Percentiles rank a stretch among this genome's conserved stretches.
These are phyloP conservation scores for Arthrobotrys sinensis DNA, from an alignment of 2,329 filamentous ascomycete genomes.

Conservation along the genomic window DNA sequence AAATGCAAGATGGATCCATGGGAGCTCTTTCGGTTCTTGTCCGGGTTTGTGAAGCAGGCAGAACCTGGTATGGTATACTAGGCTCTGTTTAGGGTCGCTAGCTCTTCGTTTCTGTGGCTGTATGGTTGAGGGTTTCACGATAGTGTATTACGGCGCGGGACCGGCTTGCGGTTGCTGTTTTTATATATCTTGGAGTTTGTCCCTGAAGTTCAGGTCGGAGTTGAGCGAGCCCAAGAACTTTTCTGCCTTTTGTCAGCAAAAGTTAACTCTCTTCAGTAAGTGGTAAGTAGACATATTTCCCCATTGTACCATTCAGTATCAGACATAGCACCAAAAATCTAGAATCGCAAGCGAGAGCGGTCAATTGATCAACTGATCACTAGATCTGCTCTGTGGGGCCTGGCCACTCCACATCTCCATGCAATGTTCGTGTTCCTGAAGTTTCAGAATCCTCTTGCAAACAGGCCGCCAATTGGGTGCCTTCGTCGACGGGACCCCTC, in stretches of 20 bases:
- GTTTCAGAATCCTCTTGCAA: constrained; percentile 56
- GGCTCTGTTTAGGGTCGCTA: constrained; percentile 1
- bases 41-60: constrained; percentile 13
- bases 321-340: not conserved
- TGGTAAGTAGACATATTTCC: constrained; percentile 14
- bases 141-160: not conserved
- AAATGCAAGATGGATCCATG: constrained; percentile 31
- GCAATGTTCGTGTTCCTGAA: constrained; percentile 60
- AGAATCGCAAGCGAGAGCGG: not conserved
- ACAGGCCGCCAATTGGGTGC: constrained; percentile 42
- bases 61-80: constrained; percentile 27
- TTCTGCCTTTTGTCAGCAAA: not conserved
- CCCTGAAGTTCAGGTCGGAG: not conserved
- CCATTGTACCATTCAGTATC: not conserved
- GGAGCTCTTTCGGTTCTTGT: constrained; percentile 31
- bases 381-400: constrained; percentile 18
- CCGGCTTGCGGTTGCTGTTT: constrained; percentile 1
- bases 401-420: constrained; percentile 44
- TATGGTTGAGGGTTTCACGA: constrained; percentile 34
- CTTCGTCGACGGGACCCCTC: constrained; percentile 28
- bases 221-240: not conserved
- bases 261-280: not conserved
- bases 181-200: constrained; percentile 44
- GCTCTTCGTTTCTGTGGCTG: constrained; percentile 11
- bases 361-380: constrained; percentile 31